A percentile compares a stretch with the other conserved stretches of the same genome.
phyloP scores from a whole-genome alignment of 176 grass and related monocot genomes.

The Pharus latifolius region DNA sequence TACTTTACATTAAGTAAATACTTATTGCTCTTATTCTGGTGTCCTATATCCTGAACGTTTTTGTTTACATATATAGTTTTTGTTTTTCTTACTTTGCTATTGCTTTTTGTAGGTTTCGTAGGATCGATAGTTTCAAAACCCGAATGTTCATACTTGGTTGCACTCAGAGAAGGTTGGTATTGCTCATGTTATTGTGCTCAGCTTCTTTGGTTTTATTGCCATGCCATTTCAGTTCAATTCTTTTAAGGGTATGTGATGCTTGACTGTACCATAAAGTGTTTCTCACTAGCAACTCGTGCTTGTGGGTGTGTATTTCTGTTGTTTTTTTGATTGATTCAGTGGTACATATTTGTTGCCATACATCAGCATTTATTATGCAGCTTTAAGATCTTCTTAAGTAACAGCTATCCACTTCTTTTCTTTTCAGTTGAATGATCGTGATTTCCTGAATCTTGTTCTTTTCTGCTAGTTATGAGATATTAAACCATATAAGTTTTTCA shows the following conservation, averaged over 20 bases:
- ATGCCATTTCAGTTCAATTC: background rate
- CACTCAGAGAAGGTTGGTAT: conserved; percentile 75
- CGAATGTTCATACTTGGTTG: conserved; percentile 87
- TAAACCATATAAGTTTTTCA: conserved; percentile 25
- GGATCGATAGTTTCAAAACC: conserved; percentile 59
- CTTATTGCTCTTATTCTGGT: conserved; percentile 2
- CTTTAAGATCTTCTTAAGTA: too few species aligned
- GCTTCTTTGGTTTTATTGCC: background rate
- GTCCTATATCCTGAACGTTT: background rate
- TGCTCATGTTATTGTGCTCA: background rate
- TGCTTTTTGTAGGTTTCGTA: conserved; percentile 39
- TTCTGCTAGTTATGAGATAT: background rate
- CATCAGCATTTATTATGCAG: background rate
- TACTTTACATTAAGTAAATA: background rate
- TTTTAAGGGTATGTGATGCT: background rate
- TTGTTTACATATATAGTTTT: background rate
- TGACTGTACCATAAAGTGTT: background rate
- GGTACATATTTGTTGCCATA: background rate
- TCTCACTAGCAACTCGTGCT: background rate
- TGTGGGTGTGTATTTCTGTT: background rate
- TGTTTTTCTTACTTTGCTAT: background rate
- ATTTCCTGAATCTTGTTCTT: background rate
- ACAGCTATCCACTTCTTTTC: too few species aligned
- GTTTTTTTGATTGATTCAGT: background rate
- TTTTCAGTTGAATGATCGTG: too few species aligned